Conservation (phyloP, 2,329 filamentous ascomycete genomes). For the Aspergillus oerlinghausenensis region DNA sequence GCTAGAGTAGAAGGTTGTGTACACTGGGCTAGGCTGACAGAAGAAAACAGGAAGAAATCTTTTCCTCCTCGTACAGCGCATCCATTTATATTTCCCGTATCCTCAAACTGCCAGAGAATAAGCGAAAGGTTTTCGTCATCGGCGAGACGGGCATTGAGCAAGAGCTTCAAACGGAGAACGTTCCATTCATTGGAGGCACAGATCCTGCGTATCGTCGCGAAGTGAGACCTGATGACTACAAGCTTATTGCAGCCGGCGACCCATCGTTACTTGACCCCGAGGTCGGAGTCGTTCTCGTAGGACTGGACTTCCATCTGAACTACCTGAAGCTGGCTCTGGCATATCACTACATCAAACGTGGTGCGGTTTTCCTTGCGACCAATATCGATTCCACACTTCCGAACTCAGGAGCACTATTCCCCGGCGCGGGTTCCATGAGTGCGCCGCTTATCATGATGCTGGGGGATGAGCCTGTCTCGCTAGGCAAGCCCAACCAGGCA, state of each 20-base stretch:
- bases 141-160: slow-evolving; percentile 89
- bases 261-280: slow-evolving; percentile 74
- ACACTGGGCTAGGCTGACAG: background rate
- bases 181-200: slow-evolving; percentile 81
- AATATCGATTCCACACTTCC: slow-evolving; percentile 91
- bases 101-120: slow-evolving; percentile 68
- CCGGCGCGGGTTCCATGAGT: slow-evolving; percentile 80
- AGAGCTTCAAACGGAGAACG: slow-evolving; percentile 73
- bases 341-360: slow-evolving; percentile 75
- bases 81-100: slow-evolving; percentile 95
- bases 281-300: slow-evolving; percentile 83
- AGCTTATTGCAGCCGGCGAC: slow-evolving; percentile 64
- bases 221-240: slow-evolving; percentile 75
- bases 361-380: slow-evolving; percentile 85
- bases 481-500: slow-evolving; percentile 94
- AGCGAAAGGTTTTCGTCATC: slow-evolving; percentile 91
- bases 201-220: slow-evolving; percentile 73
- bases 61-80: slow-evolving; percentile 90
- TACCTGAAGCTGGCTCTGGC: slow-evolving; percentile 86
- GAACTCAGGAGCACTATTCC: slow-evolving; percentile 75
- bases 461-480: slow-evolving; percentile 63
- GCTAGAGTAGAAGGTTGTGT: background rate
- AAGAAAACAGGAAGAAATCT: slow-evolving; percentile 71
- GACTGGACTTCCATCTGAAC: slow-evolving; percentile 90
- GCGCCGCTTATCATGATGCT: slow-evolving; percentile 72